phyloP scores from a whole-genome alignment of 2,329 filamentous ascomycete genomes.

The Alternaria arbusti region DNA sequence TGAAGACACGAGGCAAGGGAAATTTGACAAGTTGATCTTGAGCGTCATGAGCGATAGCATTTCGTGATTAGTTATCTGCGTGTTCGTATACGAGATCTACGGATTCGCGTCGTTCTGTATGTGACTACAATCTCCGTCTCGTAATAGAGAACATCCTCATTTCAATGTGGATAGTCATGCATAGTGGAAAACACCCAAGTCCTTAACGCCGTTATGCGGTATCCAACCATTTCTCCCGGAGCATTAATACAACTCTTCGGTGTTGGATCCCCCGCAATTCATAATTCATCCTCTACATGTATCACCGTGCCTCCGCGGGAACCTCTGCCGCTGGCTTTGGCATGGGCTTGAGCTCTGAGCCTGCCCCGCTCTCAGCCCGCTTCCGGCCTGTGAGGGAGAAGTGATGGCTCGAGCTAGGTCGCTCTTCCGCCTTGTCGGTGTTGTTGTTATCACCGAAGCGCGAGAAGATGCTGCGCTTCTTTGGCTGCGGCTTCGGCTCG shows the following conservation, averaged over 20 bases:
- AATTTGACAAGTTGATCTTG: background rate
- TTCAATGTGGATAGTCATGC: background rate
- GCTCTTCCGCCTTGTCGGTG: conserved; percentile 46
- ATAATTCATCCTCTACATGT: background rate
- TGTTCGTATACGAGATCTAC: background rate
- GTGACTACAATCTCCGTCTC: background rate
- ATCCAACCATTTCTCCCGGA: background rate
- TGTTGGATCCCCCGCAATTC: conserved; percentile 1
- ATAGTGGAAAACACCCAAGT: background rate
- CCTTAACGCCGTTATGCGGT: background rate
- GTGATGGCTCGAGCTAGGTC: conserved; percentile 54
- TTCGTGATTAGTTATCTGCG: background rate
- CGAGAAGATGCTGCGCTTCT: conserved; percentile 81
- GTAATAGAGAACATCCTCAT: background rate
- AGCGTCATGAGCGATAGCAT: background rate
- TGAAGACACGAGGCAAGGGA: background rate
- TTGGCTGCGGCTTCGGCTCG: conserved; percentile 67
- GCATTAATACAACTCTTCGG: background rate
- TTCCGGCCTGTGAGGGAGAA: conserved; percentile 77
- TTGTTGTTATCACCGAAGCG: conserved; percentile 70
- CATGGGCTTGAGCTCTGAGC: conserved; percentile 74
- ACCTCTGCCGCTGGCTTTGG: conserved; percentile 46
- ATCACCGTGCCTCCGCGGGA: conserved; percentile 34
- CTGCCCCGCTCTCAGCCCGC: conserved; percentile 70
- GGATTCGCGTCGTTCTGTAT: background rate